Evolutionary conservation across 2,329 filamentous ascomycete genomes (phyloP).

Genomic region (Laburnicola sp.): DNA sequence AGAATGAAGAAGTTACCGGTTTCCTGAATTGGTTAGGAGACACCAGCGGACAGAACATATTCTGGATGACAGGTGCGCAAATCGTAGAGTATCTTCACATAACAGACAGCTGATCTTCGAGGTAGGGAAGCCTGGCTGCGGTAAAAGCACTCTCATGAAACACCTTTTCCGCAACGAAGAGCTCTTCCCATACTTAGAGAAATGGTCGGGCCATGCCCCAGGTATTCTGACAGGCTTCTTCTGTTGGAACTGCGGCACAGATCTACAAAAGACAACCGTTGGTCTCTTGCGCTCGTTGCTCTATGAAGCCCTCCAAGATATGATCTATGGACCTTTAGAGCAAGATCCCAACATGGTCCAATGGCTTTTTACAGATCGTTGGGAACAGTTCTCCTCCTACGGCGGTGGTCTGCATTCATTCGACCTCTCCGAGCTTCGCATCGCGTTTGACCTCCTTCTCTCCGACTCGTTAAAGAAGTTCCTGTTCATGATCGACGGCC

Average conservation of each 20-base stretch:
- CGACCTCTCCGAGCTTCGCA: slow-evolving; percentile 25
- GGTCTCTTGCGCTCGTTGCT: slow-evolving; percentile 33
- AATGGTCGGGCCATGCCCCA: slow-evolving; percentile 33
- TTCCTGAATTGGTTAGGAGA: slow-evolving; percentile 35
- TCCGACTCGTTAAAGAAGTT: slow-evolving; percentile 36
- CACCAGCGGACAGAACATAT: slow-evolving; percentile 30
- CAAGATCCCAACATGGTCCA: slow-evolving; percentile 29
- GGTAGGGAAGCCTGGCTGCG: slow-evolving; percentile 48
- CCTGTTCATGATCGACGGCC: slow-evolving; percentile 37
- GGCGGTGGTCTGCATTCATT: slow-evolving; percentile 31
- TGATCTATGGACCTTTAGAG: slow-evolving; percentile 36
- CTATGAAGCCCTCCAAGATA: slow-evolving; percentile 37
- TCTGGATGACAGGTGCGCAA: slow-evolving; percentile 33
- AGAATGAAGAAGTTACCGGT: slow-evolving; percentile 13
- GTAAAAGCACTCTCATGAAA: slow-evolving; percentile 54
- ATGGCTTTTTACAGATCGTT: slow-evolving; percentile 32
- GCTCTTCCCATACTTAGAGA: slow-evolving; percentile 29
- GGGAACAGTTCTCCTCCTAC: slow-evolving; percentile 34
- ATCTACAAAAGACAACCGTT: slow-evolving; percentile 30
- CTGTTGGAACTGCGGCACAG: slow-evolving; percentile 49
- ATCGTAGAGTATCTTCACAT: not conserved
- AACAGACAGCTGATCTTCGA: not conserved
- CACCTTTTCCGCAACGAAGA: slow-evolving; percentile 35
- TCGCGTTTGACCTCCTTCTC: slow-evolving; percentile 31
- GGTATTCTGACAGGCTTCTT: slow-evolving; percentile 49